phyloP scores from a whole-genome alignment of 106 monocot genomes.

The Allium cepa region DNA sequence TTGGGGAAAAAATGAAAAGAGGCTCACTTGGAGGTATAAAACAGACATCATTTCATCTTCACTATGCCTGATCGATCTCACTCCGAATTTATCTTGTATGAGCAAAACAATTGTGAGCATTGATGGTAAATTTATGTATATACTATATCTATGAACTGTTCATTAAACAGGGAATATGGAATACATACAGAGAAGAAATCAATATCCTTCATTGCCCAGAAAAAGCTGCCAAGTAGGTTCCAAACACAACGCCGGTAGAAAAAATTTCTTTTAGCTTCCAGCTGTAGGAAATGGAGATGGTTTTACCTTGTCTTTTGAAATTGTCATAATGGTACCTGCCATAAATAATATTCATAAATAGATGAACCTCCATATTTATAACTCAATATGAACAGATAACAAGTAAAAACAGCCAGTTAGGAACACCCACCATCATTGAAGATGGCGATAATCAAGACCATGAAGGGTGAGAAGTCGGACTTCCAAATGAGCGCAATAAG shows the following conservation, averaged over 20 bases:
- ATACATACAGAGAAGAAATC: conserved; percentile 62
- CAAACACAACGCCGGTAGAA: conserved; percentile 75
- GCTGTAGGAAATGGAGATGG: conserved; percentile 76
- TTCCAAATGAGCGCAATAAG: conserved; percentile 59
- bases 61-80: no score
- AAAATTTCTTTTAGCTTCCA: conserved; percentile 90
- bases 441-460: conserved; percentile 72
- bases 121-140: no score
- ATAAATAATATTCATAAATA: no score
- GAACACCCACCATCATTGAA: conserved; percentile 71
- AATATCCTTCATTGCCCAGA: conserved; percentile 72
- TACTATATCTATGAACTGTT: no score
- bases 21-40: no score
- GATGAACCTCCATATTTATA: no score
- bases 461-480: conserved; percentile 69
- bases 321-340: conserved; percentile 97
- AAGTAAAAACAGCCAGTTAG: no score
- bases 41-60: no score
- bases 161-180: neutral
- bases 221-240: conserved; percentile 62
- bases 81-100: no score
- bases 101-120: no score
- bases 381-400: no score
- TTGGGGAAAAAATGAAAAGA: no score
- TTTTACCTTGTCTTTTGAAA: conserved; percentile 83